Evolutionary conservation across 2,329 filamentous ascomycete genomes (phyloP).

Genomic region (Thelonectria rubi): DNA sequence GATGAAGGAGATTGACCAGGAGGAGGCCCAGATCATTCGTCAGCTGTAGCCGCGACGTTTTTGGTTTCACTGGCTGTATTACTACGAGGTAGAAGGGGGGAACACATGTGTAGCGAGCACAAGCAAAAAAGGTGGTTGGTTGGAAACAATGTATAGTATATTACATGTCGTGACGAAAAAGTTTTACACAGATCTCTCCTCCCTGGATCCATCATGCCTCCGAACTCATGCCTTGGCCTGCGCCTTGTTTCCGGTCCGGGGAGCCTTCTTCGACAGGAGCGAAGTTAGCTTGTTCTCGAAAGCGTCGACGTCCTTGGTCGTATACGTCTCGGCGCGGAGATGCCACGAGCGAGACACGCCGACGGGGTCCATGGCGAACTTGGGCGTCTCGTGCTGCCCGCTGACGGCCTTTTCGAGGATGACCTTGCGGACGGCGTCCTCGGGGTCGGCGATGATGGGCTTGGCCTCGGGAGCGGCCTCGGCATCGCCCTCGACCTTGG

Average conservation of each 20-base stretch:
- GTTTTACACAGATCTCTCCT: constrained; percentile 39
- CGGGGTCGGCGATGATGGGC: constrained; percentile 45
- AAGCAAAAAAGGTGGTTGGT: constrained; percentile 24
- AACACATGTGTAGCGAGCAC: background rate
- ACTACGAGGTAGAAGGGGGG: background rate
- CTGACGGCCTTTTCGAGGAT: constrained; percentile 47
- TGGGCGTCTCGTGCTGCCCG: constrained; percentile 50
- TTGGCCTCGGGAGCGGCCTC: constrained; percentile 23
- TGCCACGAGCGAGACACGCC: constrained; percentile 50
- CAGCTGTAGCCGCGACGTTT: constrained; percentile 44
- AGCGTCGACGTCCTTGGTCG: constrained; percentile 44
- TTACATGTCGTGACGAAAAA: constrained; percentile 42
- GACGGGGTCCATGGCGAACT: constrained; percentile 46
- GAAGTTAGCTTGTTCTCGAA: constrained; percentile 53
- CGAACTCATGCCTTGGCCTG: constrained; percentile 38
- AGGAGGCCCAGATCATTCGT: constrained; percentile 59
- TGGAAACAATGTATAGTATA: constrained; percentile 38
- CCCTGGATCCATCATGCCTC: constrained; percentile 26
- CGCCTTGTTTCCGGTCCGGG: constrained; percentile 28
- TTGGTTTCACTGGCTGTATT: too few species aligned
- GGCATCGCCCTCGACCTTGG: constrained; percentile 30
- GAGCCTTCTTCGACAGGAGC: constrained; percentile 39
- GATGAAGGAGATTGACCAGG: constrained; percentile 59
- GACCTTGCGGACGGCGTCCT: constrained; percentile 47
- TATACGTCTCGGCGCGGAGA: constrained; percentile 50